phyloP scores from a whole-genome alignment of 345 rosid species.

The Mangifera indica region DNA sequence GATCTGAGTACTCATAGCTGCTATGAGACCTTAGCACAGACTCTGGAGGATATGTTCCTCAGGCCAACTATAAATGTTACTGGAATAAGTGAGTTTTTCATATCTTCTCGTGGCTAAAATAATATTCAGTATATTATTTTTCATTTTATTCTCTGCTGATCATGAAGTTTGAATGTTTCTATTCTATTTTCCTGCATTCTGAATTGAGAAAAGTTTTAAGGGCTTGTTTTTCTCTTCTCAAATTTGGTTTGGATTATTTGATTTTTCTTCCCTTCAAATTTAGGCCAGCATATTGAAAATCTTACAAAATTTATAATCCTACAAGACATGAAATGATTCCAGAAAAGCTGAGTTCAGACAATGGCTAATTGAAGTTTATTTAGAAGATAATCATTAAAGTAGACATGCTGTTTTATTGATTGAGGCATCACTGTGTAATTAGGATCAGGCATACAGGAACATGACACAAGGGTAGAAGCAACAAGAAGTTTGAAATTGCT shows the following conservation, averaged over 20 bases:
- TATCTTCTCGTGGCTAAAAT: conserved; percentile 8
- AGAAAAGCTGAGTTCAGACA: background rate
- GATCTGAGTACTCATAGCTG: conserved; percentile 68
- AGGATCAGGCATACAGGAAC: conserved; percentile 41
- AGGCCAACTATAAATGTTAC: conserved; percentile 32
- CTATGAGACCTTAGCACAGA: conserved; percentile 64
- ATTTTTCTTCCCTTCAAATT: background rate
- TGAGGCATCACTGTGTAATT: conserved; percentile 19
- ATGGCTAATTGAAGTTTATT: background rate
- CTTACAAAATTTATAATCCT: background rate
- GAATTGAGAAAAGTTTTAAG: background rate
- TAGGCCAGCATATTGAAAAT: background rate
- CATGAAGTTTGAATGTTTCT: background rate
- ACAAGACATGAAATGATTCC: too few species aligned
- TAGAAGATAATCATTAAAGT: background rate
- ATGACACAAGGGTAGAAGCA: conserved; percentile 23
- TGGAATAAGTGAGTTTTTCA: conserved; percentile 38
- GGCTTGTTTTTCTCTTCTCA: background rate
- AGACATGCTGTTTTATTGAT: background rate
- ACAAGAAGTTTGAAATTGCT: conserved; percentile 47
- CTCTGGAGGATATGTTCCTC: conserved; percentile 76
- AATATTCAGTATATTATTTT: background rate
- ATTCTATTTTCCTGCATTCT: background rate
- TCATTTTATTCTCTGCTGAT: background rate
- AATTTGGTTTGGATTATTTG: background rate